A percentile compares a stretch with the other conserved stretches of the same genome.
Evolutionary conservation across 768 basidiomycete genomes (phyloP).

Genomic region (Coprinopsis marcescibilis): DNA sequence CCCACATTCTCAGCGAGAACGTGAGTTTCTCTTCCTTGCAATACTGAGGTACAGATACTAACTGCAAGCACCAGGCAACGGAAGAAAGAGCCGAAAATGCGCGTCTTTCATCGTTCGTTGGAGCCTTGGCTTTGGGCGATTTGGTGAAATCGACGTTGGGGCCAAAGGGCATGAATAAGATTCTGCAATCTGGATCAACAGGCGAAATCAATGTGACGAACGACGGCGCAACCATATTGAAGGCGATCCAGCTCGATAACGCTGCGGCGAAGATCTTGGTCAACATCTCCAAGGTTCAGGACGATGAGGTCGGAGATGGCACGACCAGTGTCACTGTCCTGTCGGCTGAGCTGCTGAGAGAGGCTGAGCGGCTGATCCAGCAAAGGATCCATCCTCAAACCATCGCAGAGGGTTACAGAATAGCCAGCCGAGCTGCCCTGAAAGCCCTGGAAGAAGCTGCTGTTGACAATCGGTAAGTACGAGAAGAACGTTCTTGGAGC

Average conservation of each 20-base stretch:
- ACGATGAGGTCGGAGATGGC: slow-evolving; percentile 97
- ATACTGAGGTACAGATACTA: not conserved
- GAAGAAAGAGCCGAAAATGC: slow-evolving; percentile 48
- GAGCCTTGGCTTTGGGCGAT: slow-evolving; percentile 94
- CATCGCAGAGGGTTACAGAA: slow-evolving; percentile 93
- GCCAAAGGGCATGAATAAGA: slow-evolving; percentile 99
- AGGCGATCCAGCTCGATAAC: slow-evolving; percentile 96
- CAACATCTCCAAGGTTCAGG: slow-evolving; percentile 99
- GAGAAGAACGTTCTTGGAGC: not conserved
- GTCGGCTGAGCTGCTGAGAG: slow-evolving; percentile 84
- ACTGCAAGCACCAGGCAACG: slow-evolving; percentile 4
- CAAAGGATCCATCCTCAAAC: slow-evolving; percentile 97
- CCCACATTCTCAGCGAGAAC: slow-evolving; percentile 10
- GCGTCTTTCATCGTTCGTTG: slow-evolving; percentile 95
- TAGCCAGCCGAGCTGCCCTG: slow-evolving; percentile 82
- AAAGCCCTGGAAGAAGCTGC: slow-evolving; percentile 80
- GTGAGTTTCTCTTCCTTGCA: not conserved
- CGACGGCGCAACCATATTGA: slow-evolving; percentile 97
- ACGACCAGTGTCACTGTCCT: slow-evolving; percentile 90
- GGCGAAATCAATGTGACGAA: slow-evolving; percentile 97
- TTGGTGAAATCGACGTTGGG: slow-evolving; percentile 98
- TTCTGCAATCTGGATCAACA: slow-evolving; percentile 84
- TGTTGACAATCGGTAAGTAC: slow-evolving; percentile 72
- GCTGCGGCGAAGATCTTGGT: slow-evolving; percentile 99
- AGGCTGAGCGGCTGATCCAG: slow-evolving; percentile 91